These are phyloP conservation scores for Silene latifolia DNA, from an alignment of 148 eudicot species.

Conservation along the genomic window DNA sequence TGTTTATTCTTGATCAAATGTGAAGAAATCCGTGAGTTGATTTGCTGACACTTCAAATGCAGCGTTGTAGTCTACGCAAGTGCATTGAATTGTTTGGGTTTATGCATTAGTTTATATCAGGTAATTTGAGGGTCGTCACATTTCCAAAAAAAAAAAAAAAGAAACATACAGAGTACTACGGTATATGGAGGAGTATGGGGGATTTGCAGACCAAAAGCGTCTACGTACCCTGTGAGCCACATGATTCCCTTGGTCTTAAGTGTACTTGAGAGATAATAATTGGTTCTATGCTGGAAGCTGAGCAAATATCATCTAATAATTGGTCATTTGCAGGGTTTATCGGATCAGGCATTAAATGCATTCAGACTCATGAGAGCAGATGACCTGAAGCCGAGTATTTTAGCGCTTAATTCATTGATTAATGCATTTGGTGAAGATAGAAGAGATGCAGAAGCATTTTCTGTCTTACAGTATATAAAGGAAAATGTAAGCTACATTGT, in stretches of 20 bases:
- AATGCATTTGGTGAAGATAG: slow-evolving; percentile 96
- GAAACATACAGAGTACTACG: no score
- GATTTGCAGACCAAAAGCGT: not conserved
- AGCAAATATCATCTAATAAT: not conserved
- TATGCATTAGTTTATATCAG: not conserved
- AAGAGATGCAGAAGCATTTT: slow-evolving; percentile 82
- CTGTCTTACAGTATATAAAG: slow-evolving; percentile 91
- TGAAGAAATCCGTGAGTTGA: not conserved
- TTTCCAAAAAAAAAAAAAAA: not conserved
- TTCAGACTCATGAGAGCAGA: slow-evolving; percentile 85
- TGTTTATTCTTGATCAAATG: not conserved
- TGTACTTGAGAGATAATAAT: not conserved
- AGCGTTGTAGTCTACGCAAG: not conserved
- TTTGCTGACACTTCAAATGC: not conserved
- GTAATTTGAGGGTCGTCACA: not conserved
- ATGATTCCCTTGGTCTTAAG: not conserved
- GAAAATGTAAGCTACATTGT: slow-evolving; percentile 56
- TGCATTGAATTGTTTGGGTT: not conserved
- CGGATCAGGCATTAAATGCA: slow-evolving; percentile 88
- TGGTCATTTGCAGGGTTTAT: slow-evolving; percentile 58
- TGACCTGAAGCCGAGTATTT: slow-evolving; percentile 74
- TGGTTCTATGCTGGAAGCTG: not conserved
- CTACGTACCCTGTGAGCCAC: not conserved
- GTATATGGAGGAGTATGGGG: not conserved
- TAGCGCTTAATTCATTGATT: slow-evolving; percentile 83